Evolutionary conservation across 2,329 filamentous ascomycete genomes (phyloP).

Genomic region (Volutella citrinella): DNA sequence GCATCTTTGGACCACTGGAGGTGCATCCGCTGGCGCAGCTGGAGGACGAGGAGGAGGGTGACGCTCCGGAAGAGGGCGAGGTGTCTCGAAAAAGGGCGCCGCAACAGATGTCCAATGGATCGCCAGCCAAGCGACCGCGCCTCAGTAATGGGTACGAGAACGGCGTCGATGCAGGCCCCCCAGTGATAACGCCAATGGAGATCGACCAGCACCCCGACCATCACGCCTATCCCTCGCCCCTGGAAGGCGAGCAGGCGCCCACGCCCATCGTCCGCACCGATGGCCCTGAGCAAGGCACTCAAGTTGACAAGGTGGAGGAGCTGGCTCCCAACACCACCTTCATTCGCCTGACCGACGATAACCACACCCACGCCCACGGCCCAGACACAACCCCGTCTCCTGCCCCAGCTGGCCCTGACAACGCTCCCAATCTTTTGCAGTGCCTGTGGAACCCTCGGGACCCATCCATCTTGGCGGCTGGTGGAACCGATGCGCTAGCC

Average conservation of each 20-base stretch:
- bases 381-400: slow-evolving; percentile 35
- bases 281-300: slow-evolving; percentile 62
- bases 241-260: slow-evolving; percentile 54
- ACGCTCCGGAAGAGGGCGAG: slow-evolving; percentile 32
- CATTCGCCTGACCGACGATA: slow-evolving; percentile 51
- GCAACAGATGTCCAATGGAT: slow-evolving; percentile 50
- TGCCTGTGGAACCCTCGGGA: slow-evolving; percentile 67
- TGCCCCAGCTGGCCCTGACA: slow-evolving; percentile 42
- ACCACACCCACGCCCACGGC: slow-evolving; percentile 31
- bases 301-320: slow-evolving; percentile 62
- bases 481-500: slow-evolving; percentile 68
- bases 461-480: slow-evolving; percentile 63
- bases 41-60: slow-evolving; percentile 36
- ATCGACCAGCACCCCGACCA: slow-evolving; percentile 52
- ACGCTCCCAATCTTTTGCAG: slow-evolving; percentile 61
- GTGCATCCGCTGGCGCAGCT: slow-evolving; percentile 41
- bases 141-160: slow-evolving; percentile 63
- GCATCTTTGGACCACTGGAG: slow-evolving; percentile 56
- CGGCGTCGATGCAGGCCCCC: slow-evolving; percentile 42
- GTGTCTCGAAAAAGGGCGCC: slow-evolving; percentile 50
- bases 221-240: slow-evolving; percentile 64
- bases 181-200: slow-evolving; percentile 56
- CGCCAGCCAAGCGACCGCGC: slow-evolving; percentile 56
- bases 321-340: slow-evolving; percentile 59
- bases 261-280: slow-evolving; percentile 55